A percentile compares a stretch with the other conserved stretches of the same genome.
These are phyloP conservation scores for Penicillium sp. DNA, from an alignment of 2,329 filamentous ascomycete genomes.

Conservation along the genomic window DNA sequence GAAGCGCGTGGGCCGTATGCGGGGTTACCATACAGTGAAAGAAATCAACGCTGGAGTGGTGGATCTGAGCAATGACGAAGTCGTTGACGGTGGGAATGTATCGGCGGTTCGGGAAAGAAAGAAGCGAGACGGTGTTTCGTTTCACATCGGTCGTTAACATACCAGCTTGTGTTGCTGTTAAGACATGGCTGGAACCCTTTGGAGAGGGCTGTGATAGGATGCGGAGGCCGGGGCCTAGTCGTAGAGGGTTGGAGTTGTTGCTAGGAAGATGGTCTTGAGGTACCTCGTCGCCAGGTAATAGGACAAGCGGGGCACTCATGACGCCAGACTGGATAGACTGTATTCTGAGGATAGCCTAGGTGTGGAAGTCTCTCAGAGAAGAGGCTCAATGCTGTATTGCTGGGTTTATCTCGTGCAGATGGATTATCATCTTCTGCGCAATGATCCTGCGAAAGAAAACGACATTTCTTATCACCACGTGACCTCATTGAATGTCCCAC, in stretches of 20 bases:
- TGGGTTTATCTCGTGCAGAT: not conserved
- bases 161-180: conserved; percentile 39
- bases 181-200: conserved; percentile 51
- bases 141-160: conserved; percentile 39
- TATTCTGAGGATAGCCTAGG: not conserved
- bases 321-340: conserved; percentile 11
- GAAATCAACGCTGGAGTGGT: conserved; percentile 70
- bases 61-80: conserved; percentile 82
- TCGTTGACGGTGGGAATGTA: conserved; percentile 80
- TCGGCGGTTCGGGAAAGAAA: conserved; percentile 49
- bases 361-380: not conserved
- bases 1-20: conserved; percentile 61
- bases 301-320: conserved; percentile 62
- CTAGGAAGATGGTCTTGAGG: conserved; percentile 65
- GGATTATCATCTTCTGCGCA: not conserved
- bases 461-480: conserved; percentile 31
- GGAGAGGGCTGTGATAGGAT: conserved; percentile 72
- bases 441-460: conserved; percentile 12
- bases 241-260: conserved; percentile 65
- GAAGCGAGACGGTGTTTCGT: conserved; percentile 39
- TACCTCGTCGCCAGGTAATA: conserved; percentile 80
- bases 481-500: conserved; percentile 4
- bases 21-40: conserved; percentile 76
- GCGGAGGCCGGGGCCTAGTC: conserved; percentile 78
- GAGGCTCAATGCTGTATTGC: not conserved